A percentile compares a stretch with the other conserved stretches of the same genome.
Conservation (phyloP, 108 stramenopile genomes). For the Nitzschia inconspicua region DNA sequence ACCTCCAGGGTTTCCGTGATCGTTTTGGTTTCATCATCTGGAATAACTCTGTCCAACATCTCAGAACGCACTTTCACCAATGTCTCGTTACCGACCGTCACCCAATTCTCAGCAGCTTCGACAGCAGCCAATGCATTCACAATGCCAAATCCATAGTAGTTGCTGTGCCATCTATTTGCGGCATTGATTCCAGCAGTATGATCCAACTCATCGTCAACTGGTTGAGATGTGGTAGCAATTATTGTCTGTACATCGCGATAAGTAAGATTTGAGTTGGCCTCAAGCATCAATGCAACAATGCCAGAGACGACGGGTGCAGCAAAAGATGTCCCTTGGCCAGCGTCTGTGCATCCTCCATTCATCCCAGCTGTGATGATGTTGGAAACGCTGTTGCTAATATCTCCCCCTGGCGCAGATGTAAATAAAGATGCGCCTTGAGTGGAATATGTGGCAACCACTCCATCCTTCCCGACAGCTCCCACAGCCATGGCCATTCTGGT, state of each 20-base stretch:
- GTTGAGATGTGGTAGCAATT: slow-evolving; percentile 27
- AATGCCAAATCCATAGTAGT: slow-evolving; percentile 46
- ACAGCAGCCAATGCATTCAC: slow-evolving; percentile 45
- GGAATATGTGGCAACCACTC: slow-evolving; percentile 32
- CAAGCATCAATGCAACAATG: slow-evolving; percentile 42
- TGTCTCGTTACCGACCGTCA: slow-evolving; percentile 15
- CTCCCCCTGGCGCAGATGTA: slow-evolving; percentile 43
- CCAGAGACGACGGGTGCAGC: slow-evolving; percentile 41
- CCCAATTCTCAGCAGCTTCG: slow-evolving; percentile 21
- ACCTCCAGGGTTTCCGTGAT: neutral
- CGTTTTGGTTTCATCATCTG: neutral
- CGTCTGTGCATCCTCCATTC: slow-evolving; percentile 21
- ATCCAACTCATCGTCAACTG: slow-evolving; percentile 9
- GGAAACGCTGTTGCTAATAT: slow-evolving; percentile 14
- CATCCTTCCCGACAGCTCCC: slow-evolving; percentile 35
- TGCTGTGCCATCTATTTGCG: slow-evolving; percentile 34
- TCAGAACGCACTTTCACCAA: slow-evolving; percentile 14
- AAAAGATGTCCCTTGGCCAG: slow-evolving; percentile 31
- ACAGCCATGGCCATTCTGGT: slow-evolving; percentile 34
- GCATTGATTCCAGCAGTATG: slow-evolving; percentile 16
- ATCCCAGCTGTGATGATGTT: slow-evolving; percentile 19
- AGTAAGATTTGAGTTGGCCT: slow-evolving; percentile 38
- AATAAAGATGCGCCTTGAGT: slow-evolving; percentile 36
- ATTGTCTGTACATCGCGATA: slow-evolving; percentile 55
- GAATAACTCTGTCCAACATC: slow-evolving; percentile 5